phyloP scores from a whole-genome alignment of 2,329 filamentous ascomycete species.

The Xylariomycetidae sp. region DNA sequence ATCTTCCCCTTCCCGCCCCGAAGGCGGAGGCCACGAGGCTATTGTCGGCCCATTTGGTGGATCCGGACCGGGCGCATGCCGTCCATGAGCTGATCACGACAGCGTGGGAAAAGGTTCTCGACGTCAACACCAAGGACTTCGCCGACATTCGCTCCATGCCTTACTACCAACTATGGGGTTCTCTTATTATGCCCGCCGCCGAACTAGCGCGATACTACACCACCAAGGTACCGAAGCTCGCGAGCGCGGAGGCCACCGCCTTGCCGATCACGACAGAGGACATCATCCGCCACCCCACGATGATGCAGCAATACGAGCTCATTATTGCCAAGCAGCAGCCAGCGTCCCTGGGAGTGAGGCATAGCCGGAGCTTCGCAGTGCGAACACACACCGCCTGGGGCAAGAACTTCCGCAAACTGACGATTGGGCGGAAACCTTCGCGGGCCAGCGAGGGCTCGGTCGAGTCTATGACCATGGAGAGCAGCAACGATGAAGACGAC shows the following conservation, averaged over 20 bases:
- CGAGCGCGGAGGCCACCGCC: conserved; percentile 29
- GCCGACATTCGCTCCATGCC: conserved; percentile 39
- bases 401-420: conserved; percentile 18
- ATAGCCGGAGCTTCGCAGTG: conserved; percentile 15
- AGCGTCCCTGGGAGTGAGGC: conserved; percentile 9
- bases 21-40: conserved; percentile 16
- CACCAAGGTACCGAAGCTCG: conserved; percentile 32
- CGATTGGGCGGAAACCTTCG: conserved; percentile 10
- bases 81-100: conserved; percentile 36
- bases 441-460: conserved; percentile 15
- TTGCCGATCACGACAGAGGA: conserved; percentile 43
- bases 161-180: conserved; percentile 47
- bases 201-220: conserved; percentile 41
- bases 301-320: conserved; percentile 41
- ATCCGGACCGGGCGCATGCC: conserved; percentile 29
- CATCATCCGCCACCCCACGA: conserved; percentile 43
- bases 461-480: conserved; percentile 23
- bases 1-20: conserved; percentile 33
- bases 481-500: conserved; percentile 20
- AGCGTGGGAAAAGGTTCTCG: conserved; percentile 40
- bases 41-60: conserved; percentile 24
- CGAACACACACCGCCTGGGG: conserved; percentile 16
- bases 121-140: conserved; percentile 32
- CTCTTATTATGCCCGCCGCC: conserved; percentile 42
- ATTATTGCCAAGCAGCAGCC: conserved; percentile 24